Base-by-base conservation (phyloP, 805 yeast species). In the Ogataea henricii region DNA sequence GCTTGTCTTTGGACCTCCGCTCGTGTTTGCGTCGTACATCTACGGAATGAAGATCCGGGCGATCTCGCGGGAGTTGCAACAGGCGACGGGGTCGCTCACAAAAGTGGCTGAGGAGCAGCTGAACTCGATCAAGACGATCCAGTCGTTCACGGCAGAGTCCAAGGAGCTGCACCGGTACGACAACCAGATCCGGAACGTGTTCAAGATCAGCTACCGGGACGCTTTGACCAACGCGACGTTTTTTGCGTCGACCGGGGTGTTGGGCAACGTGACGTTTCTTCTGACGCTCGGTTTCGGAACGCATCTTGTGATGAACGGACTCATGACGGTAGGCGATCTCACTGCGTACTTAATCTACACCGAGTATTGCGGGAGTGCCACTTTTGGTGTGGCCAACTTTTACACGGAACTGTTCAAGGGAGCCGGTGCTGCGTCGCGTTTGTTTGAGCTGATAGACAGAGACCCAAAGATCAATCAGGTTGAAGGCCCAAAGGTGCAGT, bases 361-460 rank as follows among this genome's bases (percentile, higher is more conserved):
- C 0, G 92, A 89, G 9, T 92, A 89, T 65, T 88, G 97, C 2
- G 98, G 97, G 1, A 76, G 88, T 36, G 90, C 97, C 0, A 87
- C 92, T 57, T 87, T 87, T 68, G 97, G 98, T 0, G 68, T 92
- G 30, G 92, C 96, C 0, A 87, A 86, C 57, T 92, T 92, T 65
- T 92, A 91, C 63, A 85, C 96, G 1, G 98, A 92, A 65, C 71
- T 92, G 48, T 92, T 92, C 95, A 92, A 92, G 70, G 98, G 97
- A 46, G 87, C 94, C 3, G 98, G 98, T 48, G 97, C 98, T 0
- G 96, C 97, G 0, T 86, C 92, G 41, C 75, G 98, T 52, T 78
- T 91, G 41, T 91, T 91, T 70, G 98, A 91, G 66, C 72, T 92
- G 40, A 79, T 85, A 51, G 97, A 90, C 54, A 78, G 88, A 65